Conservation (phyloP, 2,329 filamentous ascomycete genomes). For the Hymenoscyphus occultus region DNA sequence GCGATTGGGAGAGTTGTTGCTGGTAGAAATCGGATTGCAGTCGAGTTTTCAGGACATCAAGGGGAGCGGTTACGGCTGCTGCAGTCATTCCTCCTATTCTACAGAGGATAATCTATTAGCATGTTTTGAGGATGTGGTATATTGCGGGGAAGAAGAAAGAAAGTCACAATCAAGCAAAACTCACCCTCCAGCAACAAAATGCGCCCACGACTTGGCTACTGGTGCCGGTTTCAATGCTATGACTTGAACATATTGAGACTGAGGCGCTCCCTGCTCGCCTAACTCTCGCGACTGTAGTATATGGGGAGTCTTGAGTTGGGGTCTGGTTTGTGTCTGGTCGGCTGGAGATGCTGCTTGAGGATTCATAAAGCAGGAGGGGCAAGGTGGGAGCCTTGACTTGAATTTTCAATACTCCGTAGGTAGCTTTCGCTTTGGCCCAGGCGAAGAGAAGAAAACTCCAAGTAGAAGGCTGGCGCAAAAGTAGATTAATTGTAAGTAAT, state of each 20-base stretch:
- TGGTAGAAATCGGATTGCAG: conserved; percentile 96
- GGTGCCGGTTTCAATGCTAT: conserved; percentile 41
- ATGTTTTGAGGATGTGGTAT: conserved; percentile 11
- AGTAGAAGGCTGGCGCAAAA: too few relatives aligned
- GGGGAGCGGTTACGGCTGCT: conserved; percentile 85
- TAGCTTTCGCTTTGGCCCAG: too few relatives aligned
- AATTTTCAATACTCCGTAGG: background rate
- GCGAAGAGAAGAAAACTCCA: too few relatives aligned
- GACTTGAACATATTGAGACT: conserved; percentile 40
- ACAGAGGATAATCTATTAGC: conserved; percentile 19
- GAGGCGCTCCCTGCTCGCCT: conserved; percentile 50
- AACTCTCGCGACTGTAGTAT: conserved; percentile 60
- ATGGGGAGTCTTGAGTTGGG: conserved; percentile 26
- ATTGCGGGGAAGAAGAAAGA: background rate
- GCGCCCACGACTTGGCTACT: conserved; percentile 80
- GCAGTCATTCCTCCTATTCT: conserved; percentile 89
- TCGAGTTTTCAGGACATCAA: conserved; percentile 91
- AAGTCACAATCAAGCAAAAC: conserved; percentile 33
- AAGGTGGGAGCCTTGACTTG: background rate
- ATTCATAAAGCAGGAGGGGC: conserved; percentile 30
- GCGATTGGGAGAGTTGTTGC: conserved; percentile 67
- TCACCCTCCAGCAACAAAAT: conserved; percentile 88
- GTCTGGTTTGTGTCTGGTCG: conserved; percentile 15
- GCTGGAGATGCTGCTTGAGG: conserved; percentile 25
- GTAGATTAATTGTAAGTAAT: too few relatives aligned